Base-by-base conservation (phyloP, 805 yeast species). In the Sporopachydermia lactativora region DNA sequence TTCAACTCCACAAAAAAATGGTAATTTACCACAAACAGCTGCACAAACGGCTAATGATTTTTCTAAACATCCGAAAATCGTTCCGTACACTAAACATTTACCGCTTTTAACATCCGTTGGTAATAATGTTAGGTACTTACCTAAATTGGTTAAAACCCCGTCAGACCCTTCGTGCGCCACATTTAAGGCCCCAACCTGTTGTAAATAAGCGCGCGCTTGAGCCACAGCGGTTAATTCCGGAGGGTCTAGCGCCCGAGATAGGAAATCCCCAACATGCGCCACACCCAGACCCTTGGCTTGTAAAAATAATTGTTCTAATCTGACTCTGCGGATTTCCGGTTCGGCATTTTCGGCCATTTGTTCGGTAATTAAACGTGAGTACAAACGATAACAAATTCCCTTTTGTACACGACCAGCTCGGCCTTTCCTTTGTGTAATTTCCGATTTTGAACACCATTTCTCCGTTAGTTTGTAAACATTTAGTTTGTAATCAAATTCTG, bases 351-450 rank as follows among this genome's bases (percentile, higher is more conserved):
- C 64, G 13, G 70, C 60, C 89, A 86, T 81, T 1, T 57, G 55
- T 3, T 65, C 63, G 50, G 74, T 74, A 0, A 83, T 70, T 2
- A 71, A 71, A 41, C 63, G 61, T 1, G 96, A 79, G 58, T 73
- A 89, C 38, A 89, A 53, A 53, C 82, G 86, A 58, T 75, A 89
- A 46, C 96, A 86, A 11, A 65, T 62, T 43, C 98, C 98, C 17
- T 66, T 66, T 28, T 77, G 72, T 8, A 89, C 85, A 71, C 98
- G 88, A 47, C 98, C 98, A n/a, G 96, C 89, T 65, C 98, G 81
- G 56, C 98, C 98, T 57, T 95, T 68, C 61, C 98, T 72, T 59
- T 89, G 98, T 16, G 75, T 71, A 16, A 78, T 78, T 52, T 94
- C 95, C 0, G 97, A 96, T 46, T 72, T 73, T 0, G 97, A 88